Evolutionary conservation across 1,139 yeast species (phyloP), one percentile per base, ranked within the genome.

Genomic region (Pneumocystis canis): DNA sequence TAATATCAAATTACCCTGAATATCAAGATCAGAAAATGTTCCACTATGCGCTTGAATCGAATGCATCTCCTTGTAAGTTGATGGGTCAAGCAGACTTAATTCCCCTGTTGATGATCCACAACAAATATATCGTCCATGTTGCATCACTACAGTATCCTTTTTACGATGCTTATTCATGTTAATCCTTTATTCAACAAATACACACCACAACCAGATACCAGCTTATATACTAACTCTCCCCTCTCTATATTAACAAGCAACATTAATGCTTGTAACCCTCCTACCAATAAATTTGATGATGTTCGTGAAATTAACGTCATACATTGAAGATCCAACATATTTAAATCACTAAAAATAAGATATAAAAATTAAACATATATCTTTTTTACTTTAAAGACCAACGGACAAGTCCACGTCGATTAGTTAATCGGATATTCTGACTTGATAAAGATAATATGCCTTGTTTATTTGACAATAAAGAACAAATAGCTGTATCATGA

Each of bases 61-160:
- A 67, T 83, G 82, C 6, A 87, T 75, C 0, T 83, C 75, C 61
- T 80, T 79, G 56, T 83, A 75, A 0, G 81, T 72, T 64, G 74
- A 77, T 3, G 90, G 85, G 70, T 89, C 97, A 64, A 87, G 79
- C n/a, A 90, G 75, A 68, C 87, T 95, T 33, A 89, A 76, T 1
- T 81, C 74, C 2, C 97, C 97, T 66, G 82, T 79, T 4, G 80
- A 74, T 63, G 79, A 80, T 0, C 94, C 97, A 32, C 88, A 73
- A 0, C 86, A 82, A 58, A 88, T 74, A 54, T 79, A 71, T 67
- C 71, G 66, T 64, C 69, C 65, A 75, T 70, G 73, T 74, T 69
- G 72, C 28, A 76, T 70, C 5, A 74, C 71, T 16, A 71, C 64
- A 32, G 65, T 63, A 25, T 61, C 64, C n/a, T 65, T 66, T 18